Evolutionary conservation across 2,329 filamentous ascomycete species (phyloP), one percentile per base, ranked within the genome.

Genomic region (Penicillium brasilianum): DNA sequence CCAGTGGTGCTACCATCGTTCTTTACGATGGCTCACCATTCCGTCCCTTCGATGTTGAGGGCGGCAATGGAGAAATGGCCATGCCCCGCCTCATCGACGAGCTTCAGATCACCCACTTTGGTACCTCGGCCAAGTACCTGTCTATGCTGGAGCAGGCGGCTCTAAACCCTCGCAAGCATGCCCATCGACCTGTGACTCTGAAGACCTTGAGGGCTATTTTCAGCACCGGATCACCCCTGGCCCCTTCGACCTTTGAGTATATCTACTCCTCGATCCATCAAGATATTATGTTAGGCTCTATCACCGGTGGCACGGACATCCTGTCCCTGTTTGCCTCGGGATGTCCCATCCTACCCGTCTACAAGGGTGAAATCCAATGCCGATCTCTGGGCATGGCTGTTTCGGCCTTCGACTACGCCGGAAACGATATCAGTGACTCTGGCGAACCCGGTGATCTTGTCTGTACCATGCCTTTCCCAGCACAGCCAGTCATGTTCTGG

Each of bases 261-360:
- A 88, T 97, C 56, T 97, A 98, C 79, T 80, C 85, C 28, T 90
- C 90, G 1, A 96, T 98, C 72, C 92, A 93, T 1, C 72, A 85
- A 0, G 81, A 85, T n/a, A 83, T 98, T 66, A 94, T 97, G 76
- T 86, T 98, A 8, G 92, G 89, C 52, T 96, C 91, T 59, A 98
- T 99, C 72, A 98, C 94, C 0, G 95, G 95, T 39, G 95, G 94
- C 53, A 98, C 94, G 3, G 95, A 99, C 74, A 98, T 98, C 70
- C 92, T 98, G 66, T 97, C 93, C 0, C 86, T 98, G 36, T 99
- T 98, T 71, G 94, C 93, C 46, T 89, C 92, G 0, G 91, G 93
- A 0, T 94, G 90, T 58, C 90, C 90, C 0, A 82, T 93, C 4
- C 81, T 91, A 1, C 90, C 91, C 1, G 90, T 94, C 20, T 82